phyloP scores from a whole-genome alignment of 371 early-diverging fungal species.

The Apophysomyces trapeziformis region DNA sequence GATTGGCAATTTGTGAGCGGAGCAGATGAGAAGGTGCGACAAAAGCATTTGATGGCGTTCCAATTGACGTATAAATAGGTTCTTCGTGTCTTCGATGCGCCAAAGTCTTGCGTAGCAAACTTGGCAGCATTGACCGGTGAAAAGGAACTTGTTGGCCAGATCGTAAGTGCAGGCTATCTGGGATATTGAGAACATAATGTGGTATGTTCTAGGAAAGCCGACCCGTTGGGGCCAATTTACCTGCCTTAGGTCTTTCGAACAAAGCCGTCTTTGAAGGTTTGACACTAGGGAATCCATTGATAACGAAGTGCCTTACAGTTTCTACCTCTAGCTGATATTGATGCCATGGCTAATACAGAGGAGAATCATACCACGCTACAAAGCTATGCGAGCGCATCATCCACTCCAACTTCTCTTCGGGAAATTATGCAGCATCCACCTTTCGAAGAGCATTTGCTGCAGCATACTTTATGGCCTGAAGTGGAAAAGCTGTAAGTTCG shows the following conservation, averaged over 20 bases:
- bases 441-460: constrained; percentile 86
- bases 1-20: constrained; percentile 84
- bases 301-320: background rate
- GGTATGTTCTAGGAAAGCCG: constrained; percentile 40
- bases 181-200: background rate
- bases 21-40: constrained; percentile 90
- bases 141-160: constrained; percentile 39
- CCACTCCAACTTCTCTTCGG: constrained; percentile 55
- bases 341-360: constrained; percentile 47
- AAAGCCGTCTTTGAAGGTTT: constrained; percentile 81
- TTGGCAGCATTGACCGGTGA: constrained; percentile 61
- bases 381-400: constrained; percentile 54
- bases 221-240: constrained; percentile 83
- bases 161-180: constrained; percentile 27
- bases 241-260: constrained; percentile 94
- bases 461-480: constrained; percentile 97
- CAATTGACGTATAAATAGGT: constrained; percentile 33
- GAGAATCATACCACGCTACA: constrained; percentile 53
- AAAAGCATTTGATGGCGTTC: background rate
- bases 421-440: constrained; percentile 75
- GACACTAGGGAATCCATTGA: background rate
- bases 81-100: constrained; percentile 90
- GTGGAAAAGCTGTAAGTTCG: constrained; percentile 78
- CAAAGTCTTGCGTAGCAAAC: constrained; percentile 75
- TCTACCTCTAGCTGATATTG: constrained; percentile 32